phyloP scores from a whole-genome alignment of 495 filamentous ascomycete genomes.

The Podospora sp. region DNA sequence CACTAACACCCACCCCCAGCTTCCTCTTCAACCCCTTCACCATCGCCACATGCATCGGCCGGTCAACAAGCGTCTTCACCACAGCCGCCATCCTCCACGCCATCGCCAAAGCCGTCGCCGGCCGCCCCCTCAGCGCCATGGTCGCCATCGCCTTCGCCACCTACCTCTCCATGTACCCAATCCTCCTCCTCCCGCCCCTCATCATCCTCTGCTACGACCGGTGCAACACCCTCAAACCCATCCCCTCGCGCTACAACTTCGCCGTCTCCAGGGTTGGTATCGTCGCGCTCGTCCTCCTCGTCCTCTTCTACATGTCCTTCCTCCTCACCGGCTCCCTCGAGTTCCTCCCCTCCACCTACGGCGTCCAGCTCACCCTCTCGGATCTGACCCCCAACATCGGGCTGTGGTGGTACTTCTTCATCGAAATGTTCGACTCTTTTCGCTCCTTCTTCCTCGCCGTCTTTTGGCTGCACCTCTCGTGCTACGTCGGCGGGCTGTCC shows the following conservation, averaged over 20 bases:
- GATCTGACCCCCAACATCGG: slow-evolving; percentile 95
- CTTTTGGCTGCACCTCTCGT: slow-evolving; percentile 92
- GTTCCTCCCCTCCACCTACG: slow-evolving; percentile 86
- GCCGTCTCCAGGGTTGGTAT: slow-evolving; percentile 52
- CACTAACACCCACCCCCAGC: slow-evolving; percentile 44
- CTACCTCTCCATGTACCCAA: slow-evolving; percentile 90
- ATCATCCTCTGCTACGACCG: slow-evolving; percentile 80
- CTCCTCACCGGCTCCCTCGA: slow-evolving; percentile 81
- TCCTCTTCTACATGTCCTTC: slow-evolving; percentile 70
- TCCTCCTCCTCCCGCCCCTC: slow-evolving; percentile 81
- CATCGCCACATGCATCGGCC: slow-evolving; percentile 87
- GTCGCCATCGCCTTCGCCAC: slow-evolving; percentile 82
- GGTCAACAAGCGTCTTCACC: slow-evolving; percentile 88
- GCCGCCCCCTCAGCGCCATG: slow-evolving; percentile 74
- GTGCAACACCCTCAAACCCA: slow-evolving; percentile 39
- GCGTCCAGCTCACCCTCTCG: slow-evolving; percentile 85
- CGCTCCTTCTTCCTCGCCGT: slow-evolving; percentile 95
- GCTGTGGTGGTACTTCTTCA: slow-evolving; percentile 99
- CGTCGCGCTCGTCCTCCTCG: slow-evolving; percentile 49
- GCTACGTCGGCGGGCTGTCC: slow-evolving; percentile 83
- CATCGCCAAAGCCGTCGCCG: slow-evolving; percentile 77
- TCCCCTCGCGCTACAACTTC: slow-evolving; percentile 47
- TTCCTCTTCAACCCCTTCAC: slow-evolving; percentile 96
- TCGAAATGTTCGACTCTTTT: slow-evolving; percentile 99
- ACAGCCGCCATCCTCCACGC: slow-evolving; percentile 85